Evolutionary conservation across 495 filamentous ascomycete species (phyloP).

Genomic region (Penicillium angulare): DNA sequence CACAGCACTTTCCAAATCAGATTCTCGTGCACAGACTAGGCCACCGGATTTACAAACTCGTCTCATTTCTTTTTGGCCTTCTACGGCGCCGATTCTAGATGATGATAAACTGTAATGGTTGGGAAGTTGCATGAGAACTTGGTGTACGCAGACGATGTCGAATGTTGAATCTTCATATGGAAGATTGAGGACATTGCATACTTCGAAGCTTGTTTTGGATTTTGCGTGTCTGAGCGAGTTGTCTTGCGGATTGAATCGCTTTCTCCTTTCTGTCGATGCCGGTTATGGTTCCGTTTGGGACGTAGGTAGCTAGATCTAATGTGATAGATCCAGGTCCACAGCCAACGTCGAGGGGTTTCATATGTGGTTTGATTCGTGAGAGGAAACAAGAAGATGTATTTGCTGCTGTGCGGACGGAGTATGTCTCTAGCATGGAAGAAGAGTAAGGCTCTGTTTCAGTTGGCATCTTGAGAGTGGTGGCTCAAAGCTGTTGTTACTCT

Average conservation of each 20-base stretch:
- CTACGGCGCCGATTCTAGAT: no score
- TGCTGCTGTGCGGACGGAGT: conserved; percentile 50
- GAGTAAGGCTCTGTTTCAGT: conserved; percentile 53
- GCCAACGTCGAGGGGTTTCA: conserved; percentile 56
- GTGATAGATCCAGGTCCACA: conserved; percentile 61
- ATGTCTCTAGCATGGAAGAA: conserved; percentile 45
- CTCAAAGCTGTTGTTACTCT: no score
- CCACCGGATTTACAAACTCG: conserved; percentile 52
- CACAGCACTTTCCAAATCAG: no score
- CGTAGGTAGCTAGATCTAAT: conserved; percentile 46
- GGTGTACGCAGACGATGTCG: conserved; percentile 59
- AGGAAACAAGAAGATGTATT: conserved; percentile 54
- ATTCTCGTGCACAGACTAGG: conserved; percentile 51
- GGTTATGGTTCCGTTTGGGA: conserved; percentile 46
- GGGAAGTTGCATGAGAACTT: conserved; percentile 54
- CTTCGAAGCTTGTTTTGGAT: conserved; percentile 45
- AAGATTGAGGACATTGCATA: conserved; percentile 46
- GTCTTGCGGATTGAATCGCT: conserved; percentile 39
- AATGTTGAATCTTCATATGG: conserved; percentile 51
- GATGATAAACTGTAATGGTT: no score
- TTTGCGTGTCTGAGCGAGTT: conserved; percentile 36
- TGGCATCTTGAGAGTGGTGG: no score
- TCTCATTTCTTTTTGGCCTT: conserved; percentile 49
- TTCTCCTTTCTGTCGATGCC: no score
- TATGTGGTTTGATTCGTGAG: conserved; percentile 41